phyloP scores from a whole-genome alignment of 2,329 filamentous ascomycete species.

The Aaosphaeria arxii region DNA sequence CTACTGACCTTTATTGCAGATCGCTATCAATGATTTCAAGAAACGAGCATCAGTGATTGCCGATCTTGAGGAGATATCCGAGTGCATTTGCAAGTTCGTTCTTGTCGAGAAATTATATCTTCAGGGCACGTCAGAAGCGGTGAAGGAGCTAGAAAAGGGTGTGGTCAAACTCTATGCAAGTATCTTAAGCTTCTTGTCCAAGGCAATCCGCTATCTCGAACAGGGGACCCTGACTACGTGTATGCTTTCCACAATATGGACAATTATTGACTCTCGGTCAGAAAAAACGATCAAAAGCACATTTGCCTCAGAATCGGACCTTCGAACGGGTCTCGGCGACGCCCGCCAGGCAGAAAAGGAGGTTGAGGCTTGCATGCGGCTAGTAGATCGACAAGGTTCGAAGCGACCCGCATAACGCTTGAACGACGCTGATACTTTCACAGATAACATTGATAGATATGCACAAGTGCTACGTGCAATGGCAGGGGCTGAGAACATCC shows the following conservation, averaged over 20 bases:
- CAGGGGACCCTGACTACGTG: conserved; percentile 6
- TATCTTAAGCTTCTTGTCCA: conserved; percentile 10
- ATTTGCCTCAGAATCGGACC: neutral
- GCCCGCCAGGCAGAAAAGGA: neutral
- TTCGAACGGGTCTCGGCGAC: neutral
- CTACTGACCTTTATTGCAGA: conserved; percentile 6
- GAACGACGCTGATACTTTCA: neutral
- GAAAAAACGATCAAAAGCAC: neutral
- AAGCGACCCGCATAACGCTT: neutral
- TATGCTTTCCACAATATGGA: conserved; percentile 1
- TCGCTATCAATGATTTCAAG: neutral
- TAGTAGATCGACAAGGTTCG: neutral
- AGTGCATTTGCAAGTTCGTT: neutral
- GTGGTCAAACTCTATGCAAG: conserved; percentile 5
- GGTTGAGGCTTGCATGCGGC: neutral
- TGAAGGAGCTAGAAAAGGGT: neutral
- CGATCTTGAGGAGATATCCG: neutral
- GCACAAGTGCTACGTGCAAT: too few relatives aligned
- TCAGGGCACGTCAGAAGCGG: neutral
- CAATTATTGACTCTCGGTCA: too few relatives aligned
- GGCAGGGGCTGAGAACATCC: too few relatives aligned
- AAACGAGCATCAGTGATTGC: neutral
- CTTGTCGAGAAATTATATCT: neutral
- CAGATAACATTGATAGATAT: too few relatives aligned
- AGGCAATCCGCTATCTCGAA: conserved; percentile 9